These are phyloP conservation scores for Coccomyxa subellipsoidea DNA, from an alignment of 163 green algal genomes.

Conservation along the genomic window DNA sequence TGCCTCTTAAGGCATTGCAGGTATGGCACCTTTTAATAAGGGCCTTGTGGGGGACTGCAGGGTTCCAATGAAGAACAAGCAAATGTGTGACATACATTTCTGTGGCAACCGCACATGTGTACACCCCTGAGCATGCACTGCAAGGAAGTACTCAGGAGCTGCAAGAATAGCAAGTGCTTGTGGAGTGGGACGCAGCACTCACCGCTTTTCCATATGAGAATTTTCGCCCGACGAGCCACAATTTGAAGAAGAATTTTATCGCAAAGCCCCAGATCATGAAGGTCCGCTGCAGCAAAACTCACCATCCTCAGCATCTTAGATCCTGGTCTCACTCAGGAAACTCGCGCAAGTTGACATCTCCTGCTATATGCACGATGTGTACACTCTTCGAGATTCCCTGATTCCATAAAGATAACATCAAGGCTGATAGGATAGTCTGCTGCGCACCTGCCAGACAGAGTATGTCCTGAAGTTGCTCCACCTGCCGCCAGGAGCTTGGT, in stretches of 20 bases:
- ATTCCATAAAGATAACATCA: neutral
- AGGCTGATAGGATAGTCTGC: neutral
- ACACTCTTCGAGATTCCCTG: neutral
- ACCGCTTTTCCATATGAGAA: conserved; percentile 80
- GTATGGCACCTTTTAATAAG: no score
- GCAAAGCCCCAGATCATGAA: conserved; percentile 96
- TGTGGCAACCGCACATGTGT: no score
- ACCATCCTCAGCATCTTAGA: no score
- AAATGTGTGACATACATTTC: no score
- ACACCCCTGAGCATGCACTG: no score
- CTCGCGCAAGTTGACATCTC: neutral
- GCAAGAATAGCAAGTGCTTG: neutral
- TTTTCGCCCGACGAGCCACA: conserved; percentile 72
- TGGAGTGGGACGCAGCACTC: neutral
- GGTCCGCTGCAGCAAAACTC: conserved; percentile 64
- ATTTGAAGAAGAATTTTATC: conserved; percentile 81
- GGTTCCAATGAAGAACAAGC: no score
- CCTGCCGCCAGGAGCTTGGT: conserved; percentile 34
- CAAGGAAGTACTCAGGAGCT: no score
- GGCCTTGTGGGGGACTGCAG: no score
- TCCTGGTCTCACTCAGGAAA: no score
- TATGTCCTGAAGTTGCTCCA: conserved; percentile 76
- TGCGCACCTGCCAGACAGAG: conserved; percentile 52
- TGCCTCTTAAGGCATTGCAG: no score
- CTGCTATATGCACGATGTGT: neutral